Evolutionary conservation across 176 grass and related monocot genomes (phyloP).

Genomic region (Zizania latifolia): DNA sequence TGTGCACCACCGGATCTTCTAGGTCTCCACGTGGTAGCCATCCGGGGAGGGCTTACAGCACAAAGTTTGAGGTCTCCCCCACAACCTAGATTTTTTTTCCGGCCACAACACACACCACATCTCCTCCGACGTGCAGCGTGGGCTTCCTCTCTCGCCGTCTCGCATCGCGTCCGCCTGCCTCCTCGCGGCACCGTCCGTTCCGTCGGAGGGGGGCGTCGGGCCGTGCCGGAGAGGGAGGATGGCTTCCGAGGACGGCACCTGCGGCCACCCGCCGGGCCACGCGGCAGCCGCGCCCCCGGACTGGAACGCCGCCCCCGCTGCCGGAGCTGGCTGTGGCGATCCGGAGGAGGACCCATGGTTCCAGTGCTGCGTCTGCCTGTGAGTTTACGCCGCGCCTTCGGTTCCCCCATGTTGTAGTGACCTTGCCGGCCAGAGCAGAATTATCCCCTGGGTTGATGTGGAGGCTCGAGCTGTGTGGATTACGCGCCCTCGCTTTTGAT

Average conservation of each 20-base stretch:
- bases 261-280: not conserved
- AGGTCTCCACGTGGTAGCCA: too few species aligned
- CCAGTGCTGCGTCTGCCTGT: conserved; percentile 90
- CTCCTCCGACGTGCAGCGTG: too few species aligned
- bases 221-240: conserved; percentile 27
- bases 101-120: too few species aligned
- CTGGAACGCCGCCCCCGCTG: not conserved
- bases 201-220: not conserved
- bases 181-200: not conserved
- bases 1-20: too few species aligned
- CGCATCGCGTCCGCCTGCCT: not conserved
- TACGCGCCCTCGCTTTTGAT: not conserved
- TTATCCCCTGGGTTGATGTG: not conserved
- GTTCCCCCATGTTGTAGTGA: not conserved
- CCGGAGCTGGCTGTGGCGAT: conserved; percentile 13
- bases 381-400: conserved; percentile 26
- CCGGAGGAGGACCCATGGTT: conserved; percentile 33
- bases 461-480: not conserved
- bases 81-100: too few species aligned
- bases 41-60: too few species aligned
- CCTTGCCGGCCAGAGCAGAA: not conserved
- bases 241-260: conserved; percentile 27
- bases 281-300: not conserved
- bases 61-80: too few species aligned
- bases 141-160: not conserved